Percentiles rank a stretch among this genome's conserved stretches.
Evolutionary conservation across 768 basidiomycete species (phyloP).

Genomic region (Trametopsis cervina): DNA sequence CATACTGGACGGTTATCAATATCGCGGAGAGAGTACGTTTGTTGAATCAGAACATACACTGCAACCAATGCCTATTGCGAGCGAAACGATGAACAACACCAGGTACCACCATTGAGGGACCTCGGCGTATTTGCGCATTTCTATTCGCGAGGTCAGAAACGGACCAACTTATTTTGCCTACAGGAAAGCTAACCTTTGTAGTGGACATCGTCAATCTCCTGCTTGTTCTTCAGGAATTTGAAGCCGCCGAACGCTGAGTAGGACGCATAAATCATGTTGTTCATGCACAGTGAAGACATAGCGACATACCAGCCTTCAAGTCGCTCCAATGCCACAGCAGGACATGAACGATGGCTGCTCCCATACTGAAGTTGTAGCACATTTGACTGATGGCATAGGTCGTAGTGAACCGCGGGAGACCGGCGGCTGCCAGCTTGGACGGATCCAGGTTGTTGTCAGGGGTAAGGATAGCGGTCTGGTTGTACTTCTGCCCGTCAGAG

Average conservation of each 20-base stretch:
- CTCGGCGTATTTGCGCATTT: slow-evolving; percentile 46
- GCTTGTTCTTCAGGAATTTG: slow-evolving; percentile 27
- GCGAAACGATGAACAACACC: slow-evolving; percentile 35
- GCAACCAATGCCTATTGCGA: slow-evolving; percentile 43
- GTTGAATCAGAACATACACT: slow-evolving; percentile 19
- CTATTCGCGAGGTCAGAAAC: slow-evolving; percentile 17
- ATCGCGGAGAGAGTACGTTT: not conserved
- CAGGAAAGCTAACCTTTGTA: slow-evolving; percentile 30
- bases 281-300: not conserved
- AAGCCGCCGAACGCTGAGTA: slow-evolving; percentile 34
- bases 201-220: slow-evolving; percentile 44
- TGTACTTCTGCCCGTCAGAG: slow-evolving; percentile 29
- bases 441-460: slow-evolving; percentile 30
- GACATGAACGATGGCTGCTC: slow-evolving; percentile 42
- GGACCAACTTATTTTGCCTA: not conserved
- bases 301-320: slow-evolving; percentile 30
- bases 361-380: slow-evolving; percentile 44
- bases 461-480: slow-evolving; percentile 36
- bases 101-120: slow-evolving; percentile 50
- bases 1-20: slow-evolving; percentile 15
- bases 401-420: slow-evolving; percentile 32
- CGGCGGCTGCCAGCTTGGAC: slow-evolving; percentile 20
- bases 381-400: slow-evolving; percentile 43
- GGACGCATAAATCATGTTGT: not conserved
- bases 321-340: slow-evolving; percentile 48